Base-by-base conservation (phyloP, 768 basidiomycete genomes). In the Pisolithus orientalis region DNA sequence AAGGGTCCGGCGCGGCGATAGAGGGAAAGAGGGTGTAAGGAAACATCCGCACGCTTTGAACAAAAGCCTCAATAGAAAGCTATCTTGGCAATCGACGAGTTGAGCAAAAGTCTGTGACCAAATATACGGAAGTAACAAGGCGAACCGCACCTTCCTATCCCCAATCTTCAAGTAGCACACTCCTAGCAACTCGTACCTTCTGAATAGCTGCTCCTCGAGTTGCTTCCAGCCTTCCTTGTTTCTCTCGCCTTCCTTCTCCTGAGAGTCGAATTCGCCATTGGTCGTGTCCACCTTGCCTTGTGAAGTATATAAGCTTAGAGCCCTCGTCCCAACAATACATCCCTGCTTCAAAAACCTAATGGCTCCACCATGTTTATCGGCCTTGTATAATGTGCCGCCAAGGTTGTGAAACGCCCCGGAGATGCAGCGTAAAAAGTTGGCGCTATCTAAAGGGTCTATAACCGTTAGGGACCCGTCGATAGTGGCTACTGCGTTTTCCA, bases 161-260 rank as follows among this genome's bases (percentile, higher is more conserved):
- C 85, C 86, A 27, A 83, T 82, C 65, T 89, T 93, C 28, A 79
- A 76, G 61, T 82, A 83, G 63, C 90, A 92, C 4, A 86, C 80
- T 0, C 80, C 92, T 25, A 94, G 71, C 29, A 95, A 65, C 68
- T 96, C 91, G 79, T 85, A 94, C 44, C 92, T 72, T 21, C 84
- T 75, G 56, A 77, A 79, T 27, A 93, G 58, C 54, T 86, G 83
- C 31, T 83, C 81, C 52, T 80, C 77, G 1, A 90, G 71, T 56
- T 80, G 77, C 42, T 51, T 70, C 83, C 85, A 87, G 0, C 64
- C 64, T 29, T 72, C 80, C 55, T 64, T 57, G 27, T 60, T 66
- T 54, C 52, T 50, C 29, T 66, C 67, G 7, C 61, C 65, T 44
- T 65, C 68, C 8, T 50, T 61, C 10, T 62, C 64, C 25, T 62